These are phyloP conservation scores for Colletotrichum sp. DNA, from an alignment of 2,329 filamentous ascomycete genomes.

Conservation along the genomic window DNA sequence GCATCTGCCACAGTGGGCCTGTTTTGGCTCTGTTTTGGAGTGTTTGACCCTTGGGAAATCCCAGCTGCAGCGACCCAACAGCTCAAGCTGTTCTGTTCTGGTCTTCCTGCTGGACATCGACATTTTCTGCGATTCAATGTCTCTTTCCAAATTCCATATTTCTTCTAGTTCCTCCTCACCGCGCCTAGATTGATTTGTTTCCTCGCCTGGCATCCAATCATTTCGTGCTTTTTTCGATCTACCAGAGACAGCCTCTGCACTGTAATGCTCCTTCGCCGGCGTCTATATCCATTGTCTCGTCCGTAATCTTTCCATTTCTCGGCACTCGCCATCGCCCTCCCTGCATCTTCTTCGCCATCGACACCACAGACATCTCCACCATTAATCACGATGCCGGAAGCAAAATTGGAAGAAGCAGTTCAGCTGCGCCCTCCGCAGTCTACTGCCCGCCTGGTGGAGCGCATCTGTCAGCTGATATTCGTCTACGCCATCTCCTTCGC, in stretches of 20 bases:
- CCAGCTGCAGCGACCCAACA: not conserved
- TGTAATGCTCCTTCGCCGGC: not conserved
- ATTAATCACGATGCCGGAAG: not conserved
- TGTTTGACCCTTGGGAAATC: constrained; percentile 15
- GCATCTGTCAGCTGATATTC: constrained; percentile 15
- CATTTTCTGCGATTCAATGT: not conserved
- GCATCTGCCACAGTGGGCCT: constrained; percentile 21
- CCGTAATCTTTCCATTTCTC: not conserved
- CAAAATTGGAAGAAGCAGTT: constrained; percentile 5
- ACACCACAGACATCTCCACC: not conserved
- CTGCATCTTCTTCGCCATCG: not conserved
- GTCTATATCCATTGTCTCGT: not conserved
- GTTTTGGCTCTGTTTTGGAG: constrained; percentile 21
- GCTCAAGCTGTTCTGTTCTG: not conserved
- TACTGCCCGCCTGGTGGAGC: not conserved
- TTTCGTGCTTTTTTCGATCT: not conserved
- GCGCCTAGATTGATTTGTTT: not conserved
- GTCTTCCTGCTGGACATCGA: not conserved
- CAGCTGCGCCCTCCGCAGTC: constrained; percentile 14
- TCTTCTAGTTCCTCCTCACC: not conserved
- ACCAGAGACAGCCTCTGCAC: not conserved
- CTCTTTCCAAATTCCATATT: not conserved
- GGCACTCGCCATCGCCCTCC: not conserved
- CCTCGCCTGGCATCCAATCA: not conserved
- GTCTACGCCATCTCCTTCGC: constrained; percentile 19